Percentiles rank a stretch among this genome's conserved stretches.
Conservation (phyloP, 495 filamentous ascomycete genomes). For the Barbatosphaeria neglecta region DNA sequence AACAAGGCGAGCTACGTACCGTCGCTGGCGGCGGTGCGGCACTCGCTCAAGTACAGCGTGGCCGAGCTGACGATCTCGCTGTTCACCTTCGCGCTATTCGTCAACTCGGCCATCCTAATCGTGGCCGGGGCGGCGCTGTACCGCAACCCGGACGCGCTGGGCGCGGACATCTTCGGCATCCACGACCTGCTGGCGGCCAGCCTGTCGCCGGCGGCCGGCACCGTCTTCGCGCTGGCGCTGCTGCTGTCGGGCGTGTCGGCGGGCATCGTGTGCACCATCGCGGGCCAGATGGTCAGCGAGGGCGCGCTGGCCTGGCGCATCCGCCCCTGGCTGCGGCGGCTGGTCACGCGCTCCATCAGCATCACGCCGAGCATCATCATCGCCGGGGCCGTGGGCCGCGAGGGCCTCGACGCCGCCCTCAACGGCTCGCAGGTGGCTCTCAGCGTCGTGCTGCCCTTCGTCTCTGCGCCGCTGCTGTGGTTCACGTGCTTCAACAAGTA, state of each 20-base stretch:
- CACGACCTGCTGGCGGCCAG: slow-evolving; percentile 59
- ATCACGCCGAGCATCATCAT: slow-evolving; percentile 77
- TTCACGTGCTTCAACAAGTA: slow-evolving; percentile 74
- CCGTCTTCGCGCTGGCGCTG: slow-evolving; percentile 66
- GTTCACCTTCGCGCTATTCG: slow-evolving; percentile 89
- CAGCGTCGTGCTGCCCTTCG: slow-evolving; percentile 70
- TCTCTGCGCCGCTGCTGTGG: slow-evolving; percentile 72
- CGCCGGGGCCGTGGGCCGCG: slow-evolving; percentile 61
- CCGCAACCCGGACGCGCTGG: slow-evolving; percentile 39
- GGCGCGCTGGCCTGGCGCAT: slow-evolving; percentile 63
- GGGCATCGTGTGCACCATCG: slow-evolving; percentile 74
- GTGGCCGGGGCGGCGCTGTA: slow-evolving; percentile 73
- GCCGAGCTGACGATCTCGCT: slow-evolving; percentile 63
- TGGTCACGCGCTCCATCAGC: slow-evolving; percentile 61
- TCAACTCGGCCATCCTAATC: slow-evolving; percentile 85
- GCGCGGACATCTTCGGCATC: slow-evolving; percentile 73
- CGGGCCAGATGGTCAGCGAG: slow-evolving; percentile 74
- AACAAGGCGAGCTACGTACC: slow-evolving; percentile 60
- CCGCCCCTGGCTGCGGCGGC: slow-evolving; percentile 57
- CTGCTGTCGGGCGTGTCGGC: slow-evolving; percentile 67
- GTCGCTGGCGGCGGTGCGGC: slow-evolving; percentile 61
- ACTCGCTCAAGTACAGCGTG: slow-evolving; percentile 73
- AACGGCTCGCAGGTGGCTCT: slow-evolving; percentile 72
- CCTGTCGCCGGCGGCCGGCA: slow-evolving; percentile 59
- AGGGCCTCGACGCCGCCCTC: slow-evolving; percentile 61